Evolutionary conservation across 1,284 basidiomycete genomes (phyloP).

Genomic region (Ganoderma meredithae): DNA sequence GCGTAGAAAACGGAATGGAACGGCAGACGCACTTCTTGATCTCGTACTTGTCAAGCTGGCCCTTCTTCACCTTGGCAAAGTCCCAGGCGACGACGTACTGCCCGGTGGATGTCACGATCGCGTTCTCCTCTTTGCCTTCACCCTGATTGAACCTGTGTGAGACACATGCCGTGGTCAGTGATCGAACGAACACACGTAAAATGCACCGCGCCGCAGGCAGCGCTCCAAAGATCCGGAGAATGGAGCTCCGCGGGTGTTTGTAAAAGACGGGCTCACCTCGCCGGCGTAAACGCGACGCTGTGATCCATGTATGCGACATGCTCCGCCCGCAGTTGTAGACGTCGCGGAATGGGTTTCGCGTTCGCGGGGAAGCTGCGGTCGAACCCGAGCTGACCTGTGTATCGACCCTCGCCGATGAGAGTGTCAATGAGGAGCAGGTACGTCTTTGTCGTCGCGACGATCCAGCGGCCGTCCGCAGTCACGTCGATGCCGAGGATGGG

Average conservation of each 20-base stretch:
- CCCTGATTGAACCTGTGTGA: constrained; percentile 89
- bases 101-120: constrained; percentile 97
- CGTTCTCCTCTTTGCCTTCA: constrained; percentile 88
- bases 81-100: constrained; percentile 96
- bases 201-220: background rate
- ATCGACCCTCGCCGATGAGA: constrained; percentile 91
- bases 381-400: constrained; percentile 89
- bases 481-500: constrained; percentile 96
- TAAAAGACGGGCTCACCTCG: constrained; percentile 60
- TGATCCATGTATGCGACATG: constrained; percentile 97
- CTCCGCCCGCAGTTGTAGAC: constrained; percentile 90
- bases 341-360: constrained; percentile 90
- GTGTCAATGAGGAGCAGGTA: constrained; percentile 97
- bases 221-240: background rate
- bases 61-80: constrained; percentile 94
- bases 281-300: constrained; percentile 90
- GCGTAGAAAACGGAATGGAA: background rate
- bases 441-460: constrained; percentile 96
- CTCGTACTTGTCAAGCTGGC: constrained; percentile 90
- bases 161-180: background rate
- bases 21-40: constrained; percentile 77
- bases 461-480: constrained; percentile 92
- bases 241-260: background rate
- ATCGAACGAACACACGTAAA: constrained; percentile 7
- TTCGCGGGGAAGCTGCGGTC: constrained; percentile 96